Evolutionary conservation across 306 rosid genomes (phyloP), one percentile per base, ranked within the genome.

Genomic region (Trichosanthes truncata): DNA sequence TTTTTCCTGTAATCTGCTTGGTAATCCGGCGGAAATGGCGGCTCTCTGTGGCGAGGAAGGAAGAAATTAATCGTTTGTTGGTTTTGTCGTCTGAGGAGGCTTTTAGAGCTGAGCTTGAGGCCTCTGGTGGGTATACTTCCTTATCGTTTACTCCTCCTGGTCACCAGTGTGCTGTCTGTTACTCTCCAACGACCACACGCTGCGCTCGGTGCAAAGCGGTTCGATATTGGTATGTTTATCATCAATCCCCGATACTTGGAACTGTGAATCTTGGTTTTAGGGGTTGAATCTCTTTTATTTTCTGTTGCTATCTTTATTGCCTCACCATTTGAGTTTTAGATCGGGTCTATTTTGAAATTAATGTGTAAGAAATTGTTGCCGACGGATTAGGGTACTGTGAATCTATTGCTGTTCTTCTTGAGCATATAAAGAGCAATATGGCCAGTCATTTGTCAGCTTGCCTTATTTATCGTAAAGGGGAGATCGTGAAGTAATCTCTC

Each of bases 131-230:
- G 6, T 87, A 86, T 73, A 74, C 62, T 40, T 35, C 82, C 17
- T 29, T 74, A 9, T 31, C 85, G 0, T 74, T 80, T 51, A n/a
- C 82, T 9, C 72, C 23, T 40, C 41, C 18, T 35, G 62, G n/a
- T 56, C 78, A 85, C 66, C 90, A 85, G 73, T 94, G 98, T 36
- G 92, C 90, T 20, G 92, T 91, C 7, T 94, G 98, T 82, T 91
- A 82, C 72, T 78, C 85, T 74, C 93, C 96, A 31, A 92, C 97
- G 75, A 87, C 92, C 26, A 87, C 90, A 1, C 93, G 95, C 21
- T 94, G 98, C 45, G 85, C 97, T 23, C 87, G 84, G 73, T 94
- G 98, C 85, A 94, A 91, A 86, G 88, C 90, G 20, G 95, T 91
- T 79, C 97, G 92, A 5, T 94, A 94, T 89, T 94, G 98, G 97